Percentiles rank a stretch among this genome's conserved stretches.
These are phyloP conservation scores for Syncephalastrum monosporum DNA, from an alignment of 371 early-diverging fungal species.

Conservation along the genomic window DNA sequence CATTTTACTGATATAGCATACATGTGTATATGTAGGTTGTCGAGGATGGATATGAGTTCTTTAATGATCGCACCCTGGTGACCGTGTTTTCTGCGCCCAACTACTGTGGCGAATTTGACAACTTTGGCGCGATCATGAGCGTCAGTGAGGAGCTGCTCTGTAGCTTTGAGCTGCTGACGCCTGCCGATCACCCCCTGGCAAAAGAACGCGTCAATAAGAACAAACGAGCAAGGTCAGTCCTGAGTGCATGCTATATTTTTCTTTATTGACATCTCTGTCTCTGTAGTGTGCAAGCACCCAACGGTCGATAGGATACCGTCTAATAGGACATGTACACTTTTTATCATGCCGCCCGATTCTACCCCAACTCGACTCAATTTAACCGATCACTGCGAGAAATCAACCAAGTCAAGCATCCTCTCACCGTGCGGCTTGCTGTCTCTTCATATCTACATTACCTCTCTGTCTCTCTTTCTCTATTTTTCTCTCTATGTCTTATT, in stretches of 20 bases:
- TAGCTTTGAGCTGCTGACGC: constrained; percentile 70
- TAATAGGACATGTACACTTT: too few relatives aligned
- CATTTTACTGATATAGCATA: too few relatives aligned
- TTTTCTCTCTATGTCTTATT: too few relatives aligned
- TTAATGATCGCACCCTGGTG: constrained; percentile 91
- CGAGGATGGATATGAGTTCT: constrained; percentile 99
- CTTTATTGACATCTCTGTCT: background rate
- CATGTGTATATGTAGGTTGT: constrained; percentile 60
- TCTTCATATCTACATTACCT: too few relatives aligned
- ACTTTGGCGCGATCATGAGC: constrained; percentile 94
- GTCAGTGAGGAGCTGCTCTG: constrained; percentile 93
- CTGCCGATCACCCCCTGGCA: constrained; percentile 44
- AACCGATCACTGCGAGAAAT: too few relatives aligned
- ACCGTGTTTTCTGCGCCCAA: constrained; percentile 98
- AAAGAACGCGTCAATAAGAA: constrained; percentile 22
- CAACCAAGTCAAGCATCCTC: too few relatives aligned
- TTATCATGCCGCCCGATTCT: too few relatives aligned
- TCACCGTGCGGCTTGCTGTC: too few relatives aligned
- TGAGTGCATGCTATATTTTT: background rate
- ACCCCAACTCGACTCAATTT: too few relatives aligned
- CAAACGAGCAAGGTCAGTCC: constrained; percentile 15
- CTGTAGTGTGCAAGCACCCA: too few relatives aligned
- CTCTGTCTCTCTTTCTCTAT: too few relatives aligned
- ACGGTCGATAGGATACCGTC: too few relatives aligned
- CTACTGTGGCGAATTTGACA: constrained; percentile 99